Conservation (phyloP, 2,329 filamentous ascomycete species). For the Drechslerella dactyloides region DNA sequence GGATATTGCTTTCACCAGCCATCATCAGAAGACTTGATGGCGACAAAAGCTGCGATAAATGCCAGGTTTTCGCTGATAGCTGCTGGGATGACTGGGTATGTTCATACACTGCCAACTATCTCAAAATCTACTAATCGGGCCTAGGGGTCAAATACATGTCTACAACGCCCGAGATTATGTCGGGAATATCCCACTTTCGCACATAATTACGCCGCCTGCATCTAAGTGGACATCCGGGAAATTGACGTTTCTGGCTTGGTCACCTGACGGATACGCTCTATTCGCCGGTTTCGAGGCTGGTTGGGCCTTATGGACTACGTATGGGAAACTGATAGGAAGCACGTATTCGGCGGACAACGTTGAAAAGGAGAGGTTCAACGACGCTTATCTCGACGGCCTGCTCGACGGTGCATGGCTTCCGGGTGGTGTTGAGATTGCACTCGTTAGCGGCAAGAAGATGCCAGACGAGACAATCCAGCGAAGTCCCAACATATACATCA, state of each 20-base stretch:
- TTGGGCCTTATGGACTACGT: conserved; percentile 97
- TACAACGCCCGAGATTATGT: conserved; percentile 92
- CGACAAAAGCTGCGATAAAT: conserved; percentile 81
- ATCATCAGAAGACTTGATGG: conserved; percentile 63
- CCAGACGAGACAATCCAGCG: conserved; percentile 66
- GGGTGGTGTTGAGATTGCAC: conserved; percentile 81
- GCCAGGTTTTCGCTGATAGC: conserved; percentile 93
- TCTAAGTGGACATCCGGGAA: conserved; percentile 72
- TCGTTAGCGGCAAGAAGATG: conserved; percentile 59
- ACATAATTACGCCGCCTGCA: conserved; percentile 73
- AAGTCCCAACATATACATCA: conserved; percentile 75
- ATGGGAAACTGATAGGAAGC: conserved; percentile 84
- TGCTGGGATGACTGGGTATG: conserved; percentile 73
- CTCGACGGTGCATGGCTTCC: conserved; percentile 83
- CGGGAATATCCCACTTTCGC: conserved; percentile 87
- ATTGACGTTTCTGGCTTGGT: conserved; percentile 80
- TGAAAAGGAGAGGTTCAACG: conserved; percentile 69
- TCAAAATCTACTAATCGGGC: conserved; percentile 13
- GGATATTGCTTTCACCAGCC: conserved; percentile 90
- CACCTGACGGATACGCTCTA: conserved; percentile 92
- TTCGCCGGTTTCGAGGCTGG: conserved; percentile 92
- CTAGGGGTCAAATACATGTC: conserved; percentile 74
- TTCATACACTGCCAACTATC: background rate
- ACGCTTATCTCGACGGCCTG: conserved; percentile 84
- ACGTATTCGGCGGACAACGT: conserved; percentile 78